Percentiles rank a stretch among this genome's conserved stretches.
phyloP scores from a whole-genome alignment of 108 stramenopile genomes.

The Aurantiochytrium sp. region DNA sequence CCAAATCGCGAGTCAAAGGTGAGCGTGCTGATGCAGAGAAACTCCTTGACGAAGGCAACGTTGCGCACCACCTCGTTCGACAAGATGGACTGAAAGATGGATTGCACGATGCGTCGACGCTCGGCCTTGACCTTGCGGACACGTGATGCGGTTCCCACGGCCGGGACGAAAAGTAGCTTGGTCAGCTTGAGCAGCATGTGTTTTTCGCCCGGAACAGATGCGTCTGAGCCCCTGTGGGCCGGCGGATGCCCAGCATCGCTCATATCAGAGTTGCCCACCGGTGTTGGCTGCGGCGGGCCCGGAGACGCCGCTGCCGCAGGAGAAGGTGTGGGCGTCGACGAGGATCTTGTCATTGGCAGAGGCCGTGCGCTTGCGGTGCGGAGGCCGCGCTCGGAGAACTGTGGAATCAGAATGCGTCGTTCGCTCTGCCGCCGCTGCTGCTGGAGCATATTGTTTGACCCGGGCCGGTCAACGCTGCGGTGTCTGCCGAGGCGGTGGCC shows the following conservation, averaged over 20 bases:
- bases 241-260: neutral
- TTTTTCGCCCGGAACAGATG: neutral
- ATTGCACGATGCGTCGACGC: neutral
- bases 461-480: neutral
- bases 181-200: too few relatives aligned
- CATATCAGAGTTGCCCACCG: too few relatives aligned
- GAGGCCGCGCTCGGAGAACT: neutral
- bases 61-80: neutral
- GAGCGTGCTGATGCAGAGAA: neutral
- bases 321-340: too few relatives aligned
- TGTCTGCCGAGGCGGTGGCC: neutral
- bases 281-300: too few relatives aligned
- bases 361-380: neutral
- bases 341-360: too few relatives aligned
- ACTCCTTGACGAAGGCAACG: neutral
- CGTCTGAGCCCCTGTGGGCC: neutral
- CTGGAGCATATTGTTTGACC: neutral
- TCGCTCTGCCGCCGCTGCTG: neutral
- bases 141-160: neutral
- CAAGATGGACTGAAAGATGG: neutral
- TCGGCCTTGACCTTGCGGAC: neutral
- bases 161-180: neutral
- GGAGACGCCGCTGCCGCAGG: too few relatives aligned
- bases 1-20: conserved; percentile 1
- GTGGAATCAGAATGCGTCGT: neutral